These are phyloP conservation scores for Calocera cornea DNA, from an alignment of 768 basidiomycete species.

Conservation along the genomic window DNA sequence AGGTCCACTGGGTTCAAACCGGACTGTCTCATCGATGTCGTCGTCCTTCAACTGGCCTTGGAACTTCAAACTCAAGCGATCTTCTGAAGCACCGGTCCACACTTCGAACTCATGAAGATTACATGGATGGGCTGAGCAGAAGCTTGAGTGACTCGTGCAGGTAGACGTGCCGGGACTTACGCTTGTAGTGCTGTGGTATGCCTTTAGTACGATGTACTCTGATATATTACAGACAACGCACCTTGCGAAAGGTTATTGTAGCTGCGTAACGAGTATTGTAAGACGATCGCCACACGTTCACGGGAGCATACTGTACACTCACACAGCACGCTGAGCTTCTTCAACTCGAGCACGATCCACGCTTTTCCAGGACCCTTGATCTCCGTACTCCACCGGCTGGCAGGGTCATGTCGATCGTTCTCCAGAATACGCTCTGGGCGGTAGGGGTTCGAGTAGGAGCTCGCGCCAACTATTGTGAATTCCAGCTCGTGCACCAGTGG, in stretches of 20 bases:
- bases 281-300: slow-evolving; percentile 1
- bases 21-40: slow-evolving; percentile 46
- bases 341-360: slow-evolving; percentile 57
- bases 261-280: slow-evolving; percentile 29
- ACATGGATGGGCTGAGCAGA: slow-evolving; percentile 53
- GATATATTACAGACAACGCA: no score
- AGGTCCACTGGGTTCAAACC: slow-evolving; percentile 41
- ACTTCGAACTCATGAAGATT: slow-evolving; percentile 76
- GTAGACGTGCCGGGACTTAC: slow-evolving; percentile 17
- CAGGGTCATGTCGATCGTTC: slow-evolving; percentile 48
- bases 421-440: slow-evolving; percentile 42
- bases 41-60: slow-evolving; percentile 56
- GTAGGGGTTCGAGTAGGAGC: not conserved
- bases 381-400: slow-evolving; percentile 65
- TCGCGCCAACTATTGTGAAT: not conserved
- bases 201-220: not conserved
- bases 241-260: slow-evolving; percentile 71
- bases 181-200: slow-evolving; percentile 23
- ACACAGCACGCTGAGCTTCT: slow-evolving; percentile 44
- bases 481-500: not conserved
- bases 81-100: slow-evolving; percentile 47
- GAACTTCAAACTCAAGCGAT: slow-evolving; percentile 56
- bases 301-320: slow-evolving; percentile 36
- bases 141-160: slow-evolving; percentile 10
- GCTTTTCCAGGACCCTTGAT: slow-evolving; percentile 42